Conservation (phyloP, 2,329 filamentous ascomycete genomes). For the Stemphylium beticola region DNA sequence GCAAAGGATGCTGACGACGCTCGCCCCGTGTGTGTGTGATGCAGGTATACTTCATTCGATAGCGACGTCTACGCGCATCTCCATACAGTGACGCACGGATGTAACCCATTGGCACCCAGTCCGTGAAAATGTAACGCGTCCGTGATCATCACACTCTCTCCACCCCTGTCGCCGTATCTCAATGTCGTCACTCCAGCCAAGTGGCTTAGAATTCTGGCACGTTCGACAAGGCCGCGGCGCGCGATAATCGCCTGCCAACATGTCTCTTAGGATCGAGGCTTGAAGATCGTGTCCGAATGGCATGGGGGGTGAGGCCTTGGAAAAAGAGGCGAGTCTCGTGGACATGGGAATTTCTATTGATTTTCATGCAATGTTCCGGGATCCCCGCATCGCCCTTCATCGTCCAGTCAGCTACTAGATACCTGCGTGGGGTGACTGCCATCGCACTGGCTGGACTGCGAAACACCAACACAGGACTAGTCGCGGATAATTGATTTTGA, state of each 20-base stretch:
- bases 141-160: not conserved
- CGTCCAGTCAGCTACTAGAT: conserved; percentile 5
- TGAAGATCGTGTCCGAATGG: not conserved
- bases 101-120: not conserved
- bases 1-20: not conserved
- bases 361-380: conserved; percentile 8
- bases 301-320: not conserved
- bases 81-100: not conserved
- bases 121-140: not conserved
- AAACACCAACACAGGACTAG: conserved; percentile 10
- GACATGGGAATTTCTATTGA: conserved; percentile 4
- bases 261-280: conserved; percentile 2
- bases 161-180: not conserved
- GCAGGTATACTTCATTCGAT: not conserved
- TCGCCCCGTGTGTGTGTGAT: not conserved
- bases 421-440: conserved; percentile 3
- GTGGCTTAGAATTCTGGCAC: not conserved
- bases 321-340: conserved; percentile 2
- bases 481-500: conserved; percentile 4
- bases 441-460: conserved; percentile 1
- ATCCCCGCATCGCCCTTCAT: not conserved
- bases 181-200: not conserved
- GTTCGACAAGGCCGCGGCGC: not conserved
- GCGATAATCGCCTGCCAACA: not conserved
- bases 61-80: not conserved